Evolutionary conservation across 1,139 yeast genomes (phyloP).

Genomic region (Barnettozyma hawaiiensis): DNA sequence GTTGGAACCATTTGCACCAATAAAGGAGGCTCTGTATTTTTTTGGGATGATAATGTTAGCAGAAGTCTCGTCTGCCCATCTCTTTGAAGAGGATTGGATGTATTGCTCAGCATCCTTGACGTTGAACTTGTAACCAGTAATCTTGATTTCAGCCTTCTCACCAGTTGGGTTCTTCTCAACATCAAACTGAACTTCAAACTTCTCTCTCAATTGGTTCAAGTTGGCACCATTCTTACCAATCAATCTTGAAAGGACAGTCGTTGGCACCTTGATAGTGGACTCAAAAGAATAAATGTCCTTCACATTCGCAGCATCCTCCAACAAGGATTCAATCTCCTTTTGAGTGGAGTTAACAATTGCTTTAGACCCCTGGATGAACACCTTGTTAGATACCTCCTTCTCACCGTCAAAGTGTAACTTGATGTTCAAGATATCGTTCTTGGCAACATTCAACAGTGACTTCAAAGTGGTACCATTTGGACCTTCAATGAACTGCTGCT

Average conservation of each 20-base stretch:
- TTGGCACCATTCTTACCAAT: constrained; percentile 88
- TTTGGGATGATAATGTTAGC: constrained; percentile 63
- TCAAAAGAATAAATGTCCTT: constrained; percentile 54
- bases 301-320: constrained; percentile 61
- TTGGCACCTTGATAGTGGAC: constrained; percentile 56
- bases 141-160: constrained; percentile 49
- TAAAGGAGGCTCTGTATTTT: constrained; percentile 74
- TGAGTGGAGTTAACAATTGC: constrained; percentile 48
- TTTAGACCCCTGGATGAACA: constrained; percentile 59
- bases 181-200: constrained; percentile 74
- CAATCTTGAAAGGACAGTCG: constrained; percentile 63
- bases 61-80: constrained; percentile 77
- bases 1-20: constrained; percentile 80
- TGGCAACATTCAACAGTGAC: constrained; percentile 39
- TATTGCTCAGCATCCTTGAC: constrained; percentile 68
- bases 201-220: constrained; percentile 64
- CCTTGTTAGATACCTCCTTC: constrained; percentile 42
- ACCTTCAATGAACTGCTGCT: constrained; percentile 56
- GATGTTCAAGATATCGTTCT: constrained; percentile 25
- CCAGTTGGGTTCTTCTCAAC: constrained; percentile 40
- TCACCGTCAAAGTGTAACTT: constrained; percentile 33
- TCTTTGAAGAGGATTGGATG: constrained; percentile 56
- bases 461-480: constrained; percentile 53
- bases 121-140: constrained; percentile 76
- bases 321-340: constrained; percentile 47